Base-by-base conservation (phyloP, 116 monocot species). In the Zostera marina region DNA sequence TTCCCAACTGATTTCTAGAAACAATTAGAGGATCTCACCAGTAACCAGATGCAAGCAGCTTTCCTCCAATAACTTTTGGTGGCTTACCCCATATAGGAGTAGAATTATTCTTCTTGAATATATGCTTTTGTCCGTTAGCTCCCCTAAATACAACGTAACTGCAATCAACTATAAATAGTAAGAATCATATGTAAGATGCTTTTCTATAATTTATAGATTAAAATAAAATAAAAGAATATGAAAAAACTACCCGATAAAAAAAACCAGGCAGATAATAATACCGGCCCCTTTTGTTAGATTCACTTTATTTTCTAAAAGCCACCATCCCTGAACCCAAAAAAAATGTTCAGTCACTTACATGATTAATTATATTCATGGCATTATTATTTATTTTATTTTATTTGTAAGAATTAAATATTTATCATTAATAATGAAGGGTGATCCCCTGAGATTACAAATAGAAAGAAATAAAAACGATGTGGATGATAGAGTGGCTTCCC, bases 21-120 rank as follows among this genome's bases (percentile, higher is more conserved):
- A 77, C 22, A 13, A 23, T 55, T 61, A 42, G 42, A 19, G 39
- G 53, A 19, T 0, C 61, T 69, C 81, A 94, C 94, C 94, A 94
- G 71, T 94, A 94, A 49, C 94, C 94, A 65, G 94, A 94, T 62
- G 60, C 94, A 70, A 94, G 88, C 55, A 94, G 73, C 69, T 85
- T 94, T 62, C 88, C 94, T 25, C 85, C 88, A 62, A 94, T 70
- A 64, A 94, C 79, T 76, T 84, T 88, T 21, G 94, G 94, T 58
- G 84, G 77, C 62, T 75, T 82, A 32, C 88, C 88, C 94, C 94
- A 94, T 54, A 94, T 88, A 14, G 13, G 73, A 66, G 81, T 81
- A 63, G 81, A 72, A 45, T 84, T 81, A 62, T 94, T 68, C 76
- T 88, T 94, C 63, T 94, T 94, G 59, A 94, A 94, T 17, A 82